Conservation (phyloP, 202 grass and related monocot genomes). For the Digitaria exilis region DNA sequence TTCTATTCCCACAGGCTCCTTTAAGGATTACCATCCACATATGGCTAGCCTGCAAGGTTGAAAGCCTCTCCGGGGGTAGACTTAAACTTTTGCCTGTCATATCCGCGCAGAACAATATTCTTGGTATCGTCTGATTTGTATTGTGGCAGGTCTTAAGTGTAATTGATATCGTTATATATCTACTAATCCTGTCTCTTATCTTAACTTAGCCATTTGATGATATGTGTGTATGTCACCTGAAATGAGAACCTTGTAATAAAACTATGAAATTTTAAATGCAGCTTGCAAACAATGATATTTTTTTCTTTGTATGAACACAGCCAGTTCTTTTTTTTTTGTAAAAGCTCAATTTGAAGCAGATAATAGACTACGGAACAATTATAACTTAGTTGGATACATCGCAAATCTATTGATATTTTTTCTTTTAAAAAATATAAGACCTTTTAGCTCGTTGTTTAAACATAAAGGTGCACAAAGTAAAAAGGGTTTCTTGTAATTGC, state of each 20-base stretch:
- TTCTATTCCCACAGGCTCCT: constrained; percentile 32
- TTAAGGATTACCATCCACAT: constrained; percentile 24
- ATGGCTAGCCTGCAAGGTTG: not conserved
- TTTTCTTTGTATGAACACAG: not conserved
- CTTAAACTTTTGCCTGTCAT: constrained; percentile 27
- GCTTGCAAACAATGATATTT: not conserved
- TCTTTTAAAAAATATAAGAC: not conserved
- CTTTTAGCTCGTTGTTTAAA: not conserved
- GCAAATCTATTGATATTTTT: not conserved
- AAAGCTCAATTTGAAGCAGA: not conserved
- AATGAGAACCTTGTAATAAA: not conserved
- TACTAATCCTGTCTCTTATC: not conserved
- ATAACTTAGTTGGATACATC: not conserved
- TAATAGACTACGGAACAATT: not conserved
- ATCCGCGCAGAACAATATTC: not conserved
- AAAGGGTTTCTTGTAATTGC: not conserved
- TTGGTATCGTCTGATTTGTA: not conserved
- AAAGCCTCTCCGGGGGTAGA: constrained; percentile 6
- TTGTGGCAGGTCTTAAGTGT: not conserved
- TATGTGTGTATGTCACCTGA: not conserved
- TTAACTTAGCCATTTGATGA: not conserved
- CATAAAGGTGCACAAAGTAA: not conserved
- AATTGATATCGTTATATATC: not conserved
- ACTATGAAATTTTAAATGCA: not conserved
- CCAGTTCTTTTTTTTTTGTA: not conserved